Percentiles rank a stretch among this genome's conserved stretches.
Conservation (phyloP, 2,329 filamentous ascomycete genomes). For the Trichoderma atroviride region DNA sequence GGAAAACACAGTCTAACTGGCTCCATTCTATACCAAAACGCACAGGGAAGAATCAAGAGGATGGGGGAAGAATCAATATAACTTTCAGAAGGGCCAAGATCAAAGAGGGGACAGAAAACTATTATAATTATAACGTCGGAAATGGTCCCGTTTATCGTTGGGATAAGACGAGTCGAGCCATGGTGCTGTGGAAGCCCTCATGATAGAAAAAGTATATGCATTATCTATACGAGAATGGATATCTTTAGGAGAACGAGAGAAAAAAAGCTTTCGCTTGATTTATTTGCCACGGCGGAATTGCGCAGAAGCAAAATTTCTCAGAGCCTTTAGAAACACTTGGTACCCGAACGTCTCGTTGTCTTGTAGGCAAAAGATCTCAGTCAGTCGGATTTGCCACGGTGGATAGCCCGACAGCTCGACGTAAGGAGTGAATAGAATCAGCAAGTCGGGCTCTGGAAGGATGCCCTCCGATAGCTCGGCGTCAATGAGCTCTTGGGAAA, state of each 20-base stretch:
- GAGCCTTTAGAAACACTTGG: conserved; percentile 83
- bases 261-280: conserved; percentile 14
- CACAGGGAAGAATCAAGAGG: conserved; percentile 63
- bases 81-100: conserved; percentile 74
- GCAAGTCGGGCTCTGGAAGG: conserved; percentile 85
- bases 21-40: conserved; percentile 78
- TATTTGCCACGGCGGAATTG: conserved; percentile 83
- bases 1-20: conserved; percentile 75
- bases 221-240: conserved; percentile 26
- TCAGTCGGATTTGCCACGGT: conserved; percentile 92
- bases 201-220: conserved; percentile 19
- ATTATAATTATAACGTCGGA: conserved; percentile 83
- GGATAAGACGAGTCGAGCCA: conserved; percentile 58
- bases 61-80: conserved; percentile 72
- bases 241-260: not conserved
- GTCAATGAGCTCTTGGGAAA: conserved; percentile 83
- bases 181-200: conserved; percentile 44
- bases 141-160: conserved; percentile 69
- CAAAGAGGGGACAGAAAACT: conserved; percentile 76
- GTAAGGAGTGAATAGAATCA: conserved; percentile 83
- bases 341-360: conserved; percentile 87
- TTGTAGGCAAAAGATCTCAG: conserved; percentile 82
- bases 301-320: conserved; percentile 82
- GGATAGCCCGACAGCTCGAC: conserved; percentile 89
- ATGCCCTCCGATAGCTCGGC: conserved; percentile 79